Percentiles rank a stretch among this genome's conserved stretches.
Conservation (phyloP, 2,329 filamentous ascomycete species). For the Sphaerulina musiva region DNA sequence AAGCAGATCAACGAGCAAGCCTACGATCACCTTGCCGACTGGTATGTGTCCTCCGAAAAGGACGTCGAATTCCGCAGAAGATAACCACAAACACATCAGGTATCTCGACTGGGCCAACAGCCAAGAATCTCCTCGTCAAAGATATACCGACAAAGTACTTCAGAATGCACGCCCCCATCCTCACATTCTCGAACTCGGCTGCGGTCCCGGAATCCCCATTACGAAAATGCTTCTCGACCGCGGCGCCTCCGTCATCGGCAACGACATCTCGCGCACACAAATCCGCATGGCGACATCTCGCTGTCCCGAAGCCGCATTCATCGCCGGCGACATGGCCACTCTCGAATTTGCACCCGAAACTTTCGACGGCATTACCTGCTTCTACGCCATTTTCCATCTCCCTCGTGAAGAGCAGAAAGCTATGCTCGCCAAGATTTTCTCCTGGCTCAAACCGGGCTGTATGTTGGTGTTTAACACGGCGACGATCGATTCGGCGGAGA, state of each 20-base stretch:
- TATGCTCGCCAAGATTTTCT: slow-evolving; percentile 18
- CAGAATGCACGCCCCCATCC: slow-evolving; percentile 12
- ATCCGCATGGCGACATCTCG: slow-evolving; percentile 20
- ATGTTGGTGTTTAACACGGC: slow-evolving; percentile 23
- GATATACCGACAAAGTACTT: slow-evolving; percentile 32
- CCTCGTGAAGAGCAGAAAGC: slow-evolving; percentile 21
- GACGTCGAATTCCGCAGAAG: not conserved
- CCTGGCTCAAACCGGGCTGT: slow-evolving; percentile 23
- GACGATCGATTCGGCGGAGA: slow-evolving; percentile 23
- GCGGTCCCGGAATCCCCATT: slow-evolving; percentile 37
- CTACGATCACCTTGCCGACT: slow-evolving; percentile 36
- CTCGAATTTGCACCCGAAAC: slow-evolving; percentile 16
- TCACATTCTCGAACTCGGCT: slow-evolving; percentile 38
- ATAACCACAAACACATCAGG: not conserved
- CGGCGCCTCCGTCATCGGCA: slow-evolving; percentile 20
- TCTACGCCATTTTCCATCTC: slow-evolving; percentile 27
- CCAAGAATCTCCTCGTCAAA: slow-evolving; percentile 28
- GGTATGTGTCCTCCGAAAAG: slow-evolving; percentile 15
- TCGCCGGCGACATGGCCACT: slow-evolving; percentile 22
- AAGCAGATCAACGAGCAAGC: slow-evolving; percentile 18
- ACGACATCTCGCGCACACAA: slow-evolving; percentile 25
- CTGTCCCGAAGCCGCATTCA: slow-evolving; percentile 15
- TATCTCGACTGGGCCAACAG: slow-evolving; percentile 34
- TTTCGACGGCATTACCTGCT: slow-evolving; percentile 20
- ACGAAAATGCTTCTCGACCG: slow-evolving; percentile 23